Evolutionary conservation across 768 basidiomycete genomes (phyloP), one percentile per base, ranked within the genome.

Genomic region (Pulveroboletus ravenelii): DNA sequence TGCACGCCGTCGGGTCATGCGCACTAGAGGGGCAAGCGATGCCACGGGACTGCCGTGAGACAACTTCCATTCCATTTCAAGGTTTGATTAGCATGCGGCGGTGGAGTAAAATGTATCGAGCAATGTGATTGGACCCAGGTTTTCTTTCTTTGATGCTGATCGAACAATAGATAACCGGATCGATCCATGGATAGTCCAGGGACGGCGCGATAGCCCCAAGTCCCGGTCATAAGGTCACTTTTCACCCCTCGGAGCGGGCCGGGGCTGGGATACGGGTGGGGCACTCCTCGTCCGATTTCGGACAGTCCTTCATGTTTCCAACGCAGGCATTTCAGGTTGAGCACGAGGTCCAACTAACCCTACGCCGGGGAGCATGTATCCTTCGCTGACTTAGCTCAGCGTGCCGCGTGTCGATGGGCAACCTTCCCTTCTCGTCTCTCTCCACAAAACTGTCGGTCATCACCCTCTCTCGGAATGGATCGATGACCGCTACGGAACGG

Each of bases 211-310:
- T 27, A 27, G 25, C 25, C 25, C 6, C 5, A 27, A 27, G 25
- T 23, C 20, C 20, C 20, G 20, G 20, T 27, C 25, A 27, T 27
- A 27, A 23, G 20, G 20, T 4, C 25, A 27, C 25, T 27, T 2
- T 6, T 2, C 25, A 6, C 25, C 25, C 25, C 32, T 56, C 54
- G 67, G 41, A 72, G 61, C 67, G 58, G 79, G 80, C 8, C 78
- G 74, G 35, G 76, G 74, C 51, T 80, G 65, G 14, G 13, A 14
- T 15, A 34, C 32, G 32, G 32, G 10, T 32, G 32, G 32, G 32
- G 37, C 30, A 31, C 54, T 17, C 44, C 34, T 50, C 36, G 38
- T 35, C 42, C 37, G 43, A 31, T 51, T 49, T 50, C 42, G 45
- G 18, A 7, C 46, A 38, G 47, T 37, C 35, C 29, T 45, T 47